These are phyloP conservation scores for Evansstolkia leycettana DNA, from an alignment of 495 filamentous ascomycete species.

Conservation along the genomic window DNA sequence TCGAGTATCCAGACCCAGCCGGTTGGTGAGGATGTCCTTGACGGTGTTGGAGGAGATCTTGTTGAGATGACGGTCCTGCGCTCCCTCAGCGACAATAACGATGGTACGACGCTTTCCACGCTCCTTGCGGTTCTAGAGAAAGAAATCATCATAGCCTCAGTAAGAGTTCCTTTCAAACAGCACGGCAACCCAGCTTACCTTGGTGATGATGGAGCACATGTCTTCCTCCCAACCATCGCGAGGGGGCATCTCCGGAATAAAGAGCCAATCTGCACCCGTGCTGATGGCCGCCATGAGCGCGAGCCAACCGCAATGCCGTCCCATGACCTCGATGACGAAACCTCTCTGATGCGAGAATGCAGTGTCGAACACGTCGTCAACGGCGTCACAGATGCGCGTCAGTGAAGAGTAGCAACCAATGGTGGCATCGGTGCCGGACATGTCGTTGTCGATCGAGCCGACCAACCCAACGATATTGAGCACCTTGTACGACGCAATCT, in stretches of 20 bases:
- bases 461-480: conserved; percentile 95
- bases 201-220: conserved; percentile 72
- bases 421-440: conserved; percentile 92
- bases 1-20: conserved; percentile 74
- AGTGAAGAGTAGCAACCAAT: conserved; percentile 96
- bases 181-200: conserved; percentile 37
- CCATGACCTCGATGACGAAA: conserved; percentile 99
- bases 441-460: conserved; percentile 96
- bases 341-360: conserved; percentile 94
- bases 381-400: conserved; percentile 79
- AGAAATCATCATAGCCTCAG: conserved; percentile 19
- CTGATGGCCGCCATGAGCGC: conserved; percentile 94
- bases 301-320: conserved; percentile 97
- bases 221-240: conserved; percentile 76
- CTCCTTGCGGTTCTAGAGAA: conserved; percentile 58
- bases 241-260: conserved; percentile 93
- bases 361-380: conserved; percentile 95
- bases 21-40: conserved; percentile 75
- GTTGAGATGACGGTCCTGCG: conserved; percentile 72
- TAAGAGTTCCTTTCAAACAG: neutral
- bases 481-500: conserved; percentile 59
- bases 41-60: conserved; percentile 71
- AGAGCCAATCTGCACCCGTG: conserved; percentile 92
- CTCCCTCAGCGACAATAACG: conserved; percentile 94
- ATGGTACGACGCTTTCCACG: conserved; percentile 95